Base-by-base conservation (phyloP, 441 rosid species). In the Sinapis alba region DNA sequence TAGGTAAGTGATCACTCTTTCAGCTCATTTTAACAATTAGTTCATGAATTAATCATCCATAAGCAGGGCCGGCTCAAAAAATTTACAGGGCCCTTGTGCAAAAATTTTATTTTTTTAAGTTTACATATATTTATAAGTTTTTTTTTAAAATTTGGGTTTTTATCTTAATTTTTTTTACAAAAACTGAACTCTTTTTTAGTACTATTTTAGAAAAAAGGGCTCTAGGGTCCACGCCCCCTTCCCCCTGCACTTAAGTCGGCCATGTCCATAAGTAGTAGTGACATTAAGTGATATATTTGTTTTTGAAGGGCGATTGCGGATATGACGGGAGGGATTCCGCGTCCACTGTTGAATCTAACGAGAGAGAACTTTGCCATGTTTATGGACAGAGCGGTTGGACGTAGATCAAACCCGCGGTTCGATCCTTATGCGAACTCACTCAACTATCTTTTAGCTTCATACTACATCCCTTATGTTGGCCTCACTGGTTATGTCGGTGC, bases 401-500 rank as follows among this genome's bases (percentile, higher is more conserved):
- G 38, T 13, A 69, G 59, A 53, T 70, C 87, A 63, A 16, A 59
- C 1, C 95, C 97, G 16, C 92, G 83, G 36, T 89, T 89, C 24
- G 74, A 86, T 23, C 87, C 98, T 9, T 90, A 88, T 45, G 41
- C 43, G 2, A 83, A 81, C 76, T 21, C 89, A 2, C 19, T 71
- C 68, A 86, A 86, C 72, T 89, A 66, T 84, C 83, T 92, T 23
- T 63, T 90, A 54, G 86, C 93, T 18, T 57, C 81, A 3, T 90
- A 89, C 47, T 15, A 71, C 10, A 77, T 89, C 51, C 98, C 94
- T 61, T 88, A 92, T 13, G 90, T 87, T 32, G 95, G 97, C 0
- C 87, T 90, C 28, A 81, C 58, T 0, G 93, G 88, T 61, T 93
- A 89, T 4, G 92, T 87, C 0, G 97, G 92, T 7, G 75, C 91